Conservation (phyloP, 1,139 yeast species). For the Candida sp. region DNA sequence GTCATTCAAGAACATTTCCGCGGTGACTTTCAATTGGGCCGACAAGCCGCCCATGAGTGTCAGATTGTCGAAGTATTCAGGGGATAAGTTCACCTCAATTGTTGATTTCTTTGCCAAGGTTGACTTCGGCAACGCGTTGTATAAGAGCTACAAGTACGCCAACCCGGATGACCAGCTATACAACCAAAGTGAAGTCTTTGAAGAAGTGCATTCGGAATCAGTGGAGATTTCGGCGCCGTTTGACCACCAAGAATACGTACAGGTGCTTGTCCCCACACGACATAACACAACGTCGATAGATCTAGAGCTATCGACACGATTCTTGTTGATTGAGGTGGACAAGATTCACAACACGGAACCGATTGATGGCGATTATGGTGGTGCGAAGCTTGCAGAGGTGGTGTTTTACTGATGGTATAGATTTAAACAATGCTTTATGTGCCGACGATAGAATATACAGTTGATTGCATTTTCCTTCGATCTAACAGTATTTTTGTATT, state of each 20-base stretch:
- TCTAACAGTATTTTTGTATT: background rate
- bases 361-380: slow-evolving; percentile 38
- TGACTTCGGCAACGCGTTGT: slow-evolving; percentile 47
- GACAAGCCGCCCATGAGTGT: slow-evolving; percentile 46
- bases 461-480: background rate
- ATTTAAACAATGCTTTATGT: background rate
- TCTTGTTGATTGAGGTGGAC: slow-evolving; percentile 51
- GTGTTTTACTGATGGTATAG: slow-evolving; percentile 33
- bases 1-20: slow-evolving; percentile 27
- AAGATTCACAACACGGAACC: slow-evolving; percentile 48
- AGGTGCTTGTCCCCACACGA: slow-evolving; percentile 45
- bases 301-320: slow-evolving; percentile 40
- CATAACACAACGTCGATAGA: slow-evolving; percentile 51
- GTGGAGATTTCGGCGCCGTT: slow-evolving; percentile 52
- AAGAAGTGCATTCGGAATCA: slow-evolving; percentile 31
- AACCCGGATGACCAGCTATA: slow-evolving; percentile 26
- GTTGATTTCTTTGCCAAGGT: slow-evolving; percentile 40
- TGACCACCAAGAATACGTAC: slow-evolving; percentile 27
- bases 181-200: slow-evolving; percentile 36
- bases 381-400: slow-evolving; percentile 63
- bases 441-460: slow-evolving; percentile 1
- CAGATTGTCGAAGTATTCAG: slow-evolving; percentile 35
- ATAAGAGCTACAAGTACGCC: slow-evolving; percentile 26
- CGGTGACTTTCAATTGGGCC: slow-evolving; percentile 53
- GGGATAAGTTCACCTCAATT: slow-evolving; percentile 23